Percentiles rank a stretch among this genome's conserved stretches.
Conservation (phyloP, 169 alveolate genomes). For the Plasmodium gallinaceum region DNA sequence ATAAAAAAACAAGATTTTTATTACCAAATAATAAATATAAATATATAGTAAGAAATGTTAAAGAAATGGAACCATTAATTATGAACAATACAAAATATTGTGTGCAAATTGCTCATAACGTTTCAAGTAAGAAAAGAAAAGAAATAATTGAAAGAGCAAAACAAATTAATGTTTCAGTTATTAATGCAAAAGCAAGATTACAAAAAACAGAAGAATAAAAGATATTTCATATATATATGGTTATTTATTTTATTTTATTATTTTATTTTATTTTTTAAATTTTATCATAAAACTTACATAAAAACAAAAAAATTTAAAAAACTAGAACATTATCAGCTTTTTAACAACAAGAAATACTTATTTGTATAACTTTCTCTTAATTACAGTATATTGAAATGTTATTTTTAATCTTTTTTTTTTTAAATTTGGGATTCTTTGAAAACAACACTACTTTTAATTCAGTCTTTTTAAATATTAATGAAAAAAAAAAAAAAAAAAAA, state of each 20-base stretch:
- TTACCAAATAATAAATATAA: slow-evolving; percentile 95
- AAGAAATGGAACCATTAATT: slow-evolving; percentile 94
- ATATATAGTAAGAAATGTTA: slow-evolving; percentile 91
- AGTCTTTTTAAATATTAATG: no score
- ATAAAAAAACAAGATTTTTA: slow-evolving; percentile 94
- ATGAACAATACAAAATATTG: slow-evolving; percentile 96
- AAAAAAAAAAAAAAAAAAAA: no score
- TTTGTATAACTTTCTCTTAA: no score
- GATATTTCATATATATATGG: slow-evolving; percentile 12
- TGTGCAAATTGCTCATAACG: slow-evolving; percentile 95
- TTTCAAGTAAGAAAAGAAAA: slow-evolving; percentile 93
- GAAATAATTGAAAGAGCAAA: slow-evolving; percentile 95
- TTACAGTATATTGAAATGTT: no score
- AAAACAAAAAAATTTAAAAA: slow-evolving; percentile 17
- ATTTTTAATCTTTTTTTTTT: no score
- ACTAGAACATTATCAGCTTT: background rate
- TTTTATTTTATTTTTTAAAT: background rate
- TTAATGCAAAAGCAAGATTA: slow-evolving; percentile 91
- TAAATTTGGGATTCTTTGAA: no score
- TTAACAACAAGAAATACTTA: background rate
- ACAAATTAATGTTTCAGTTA: slow-evolving; percentile 93
- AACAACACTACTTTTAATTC: no score
- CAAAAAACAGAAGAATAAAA: slow-evolving; percentile 84
- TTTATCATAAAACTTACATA: slow-evolving; percentile 16
- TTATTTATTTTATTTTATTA: slow-evolving; percentile 21